phyloP scores from a whole-genome alignment of 345 rosid species.

The Eutrema japonicum region DNA sequence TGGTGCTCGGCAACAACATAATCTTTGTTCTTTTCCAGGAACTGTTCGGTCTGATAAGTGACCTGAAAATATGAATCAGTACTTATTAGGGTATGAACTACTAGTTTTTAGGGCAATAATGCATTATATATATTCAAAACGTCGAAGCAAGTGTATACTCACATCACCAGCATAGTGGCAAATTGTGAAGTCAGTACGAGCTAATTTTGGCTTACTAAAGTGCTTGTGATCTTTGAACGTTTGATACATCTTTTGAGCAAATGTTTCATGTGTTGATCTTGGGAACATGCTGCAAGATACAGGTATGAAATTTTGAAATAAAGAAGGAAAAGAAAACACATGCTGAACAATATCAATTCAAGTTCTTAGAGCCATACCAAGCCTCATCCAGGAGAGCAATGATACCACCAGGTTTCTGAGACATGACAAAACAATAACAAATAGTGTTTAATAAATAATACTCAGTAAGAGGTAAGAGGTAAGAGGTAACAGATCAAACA shows the following conservation, averaged over 20 bases:
- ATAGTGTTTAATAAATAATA: slow-evolving; percentile 13
- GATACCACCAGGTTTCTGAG: slow-evolving; percentile 97
- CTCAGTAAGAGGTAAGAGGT: not conserved
- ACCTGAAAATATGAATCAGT: slow-evolving; percentile 56
- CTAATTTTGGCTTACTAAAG: slow-evolving; percentile 89
- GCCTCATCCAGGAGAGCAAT: slow-evolving; percentile 96
- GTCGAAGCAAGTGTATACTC: slow-evolving; percentile 44
- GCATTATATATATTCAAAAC: slow-evolving; percentile 21
- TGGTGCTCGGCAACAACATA: slow-evolving; percentile 98
- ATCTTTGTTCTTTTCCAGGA: slow-evolving; percentile 97
- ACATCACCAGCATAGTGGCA: slow-evolving; percentile 99
- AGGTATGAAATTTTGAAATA: slow-evolving; percentile 33
- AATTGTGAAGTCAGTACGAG: slow-evolving; percentile 95
- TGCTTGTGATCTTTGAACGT: slow-evolving; percentile 87
- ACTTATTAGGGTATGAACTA: slow-evolving; percentile 13
- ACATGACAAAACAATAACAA: slow-evolving; percentile 32
- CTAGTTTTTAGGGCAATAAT: not conserved
- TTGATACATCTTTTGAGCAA: slow-evolving; percentile 97
- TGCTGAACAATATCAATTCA: slow-evolving; percentile 29
- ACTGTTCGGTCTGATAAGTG: slow-evolving; percentile 92
- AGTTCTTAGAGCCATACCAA: slow-evolving; percentile 63
- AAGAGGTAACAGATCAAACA: slow-evolving; percentile 22
- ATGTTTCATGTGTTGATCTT: slow-evolving; percentile 97
- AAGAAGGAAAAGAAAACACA: slow-evolving; percentile 17
- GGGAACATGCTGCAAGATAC: slow-evolving; percentile 88